phyloP scores from a whole-genome alignment of 768 basidiomycete genomes.

The Podaxis carcinomalis region DNA sequence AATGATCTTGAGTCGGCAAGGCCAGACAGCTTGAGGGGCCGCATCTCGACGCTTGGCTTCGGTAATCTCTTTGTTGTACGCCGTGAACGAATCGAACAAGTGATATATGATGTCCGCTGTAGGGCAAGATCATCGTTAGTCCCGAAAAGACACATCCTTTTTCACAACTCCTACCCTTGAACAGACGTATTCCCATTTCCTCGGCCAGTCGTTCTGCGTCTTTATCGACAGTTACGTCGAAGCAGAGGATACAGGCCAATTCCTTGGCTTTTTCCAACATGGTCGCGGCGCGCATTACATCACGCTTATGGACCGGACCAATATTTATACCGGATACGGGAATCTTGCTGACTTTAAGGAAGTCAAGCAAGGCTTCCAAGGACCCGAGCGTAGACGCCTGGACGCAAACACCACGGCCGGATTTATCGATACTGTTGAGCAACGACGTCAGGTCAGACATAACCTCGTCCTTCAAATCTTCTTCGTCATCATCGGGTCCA shows the following conservation, averaged over 20 bases:
- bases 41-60: constrained; percentile 93
- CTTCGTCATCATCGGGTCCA: constrained; percentile 95
- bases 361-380: constrained; percentile 92
- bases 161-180: constrained; percentile 62
- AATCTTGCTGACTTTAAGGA: constrained; percentile 92
- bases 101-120: constrained; percentile 98
- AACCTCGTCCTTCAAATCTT: constrained; percentile 89
- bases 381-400: constrained; percentile 97
- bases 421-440: constrained; percentile 88
- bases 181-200: constrained; percentile 90
- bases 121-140: constrained; percentile 11
- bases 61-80: constrained; percentile 85
- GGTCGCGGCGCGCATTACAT: constrained; percentile 85
- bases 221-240: constrained; percentile 92
- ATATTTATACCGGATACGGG: constrained; percentile 98
- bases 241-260: constrained; percentile 91
- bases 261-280: constrained; percentile 98
- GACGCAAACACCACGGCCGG: constrained; percentile 95
- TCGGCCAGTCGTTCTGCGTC: constrained; percentile 90
- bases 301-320: constrained; percentile 93
- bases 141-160: neutral
- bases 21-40: constrained; percentile 95
- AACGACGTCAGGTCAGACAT: constrained; percentile 94
- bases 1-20: constrained; percentile 88
- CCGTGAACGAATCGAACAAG: constrained; percentile 93